Evolutionary conservation across 345 rosid species (phyloP).

Genomic region (Syzygium aqueum): DNA sequence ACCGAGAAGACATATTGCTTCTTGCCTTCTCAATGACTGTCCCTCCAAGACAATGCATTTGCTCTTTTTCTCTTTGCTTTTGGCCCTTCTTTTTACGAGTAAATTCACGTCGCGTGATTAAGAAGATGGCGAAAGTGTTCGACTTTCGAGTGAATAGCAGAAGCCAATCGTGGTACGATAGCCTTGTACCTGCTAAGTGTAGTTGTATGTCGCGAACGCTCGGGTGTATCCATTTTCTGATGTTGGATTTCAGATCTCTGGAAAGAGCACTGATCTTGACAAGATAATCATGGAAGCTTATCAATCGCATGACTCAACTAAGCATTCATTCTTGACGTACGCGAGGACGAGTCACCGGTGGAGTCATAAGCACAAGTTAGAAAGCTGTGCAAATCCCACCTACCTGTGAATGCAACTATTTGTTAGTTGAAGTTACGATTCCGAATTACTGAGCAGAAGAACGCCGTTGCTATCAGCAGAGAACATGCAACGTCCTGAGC

Average conservation of each 20-base stretch:
- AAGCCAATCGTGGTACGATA: background rate
- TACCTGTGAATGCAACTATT: background rate
- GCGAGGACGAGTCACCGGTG: background rate
- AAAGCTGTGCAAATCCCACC: background rate
- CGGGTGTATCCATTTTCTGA: background rate
- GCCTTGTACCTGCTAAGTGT: background rate
- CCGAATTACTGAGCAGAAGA: background rate
- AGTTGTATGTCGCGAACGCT: background rate
- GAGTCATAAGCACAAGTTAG: rapidly evolving
- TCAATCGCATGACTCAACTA: background rate
- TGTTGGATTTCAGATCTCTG: rapidly evolving
- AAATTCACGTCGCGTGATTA: background rate
- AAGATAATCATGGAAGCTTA: background rate
- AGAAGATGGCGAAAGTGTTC: background rate
- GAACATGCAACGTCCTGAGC: background rate
- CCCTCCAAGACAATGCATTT: background rate
- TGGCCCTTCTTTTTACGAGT: background rate
- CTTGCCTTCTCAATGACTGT: background rate
- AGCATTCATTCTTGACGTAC: background rate
- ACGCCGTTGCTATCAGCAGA: background rate
- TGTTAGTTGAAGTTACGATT: background rate
- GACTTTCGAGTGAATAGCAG: background rate
- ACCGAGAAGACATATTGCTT: background rate
- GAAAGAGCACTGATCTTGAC: rapidly evolving
- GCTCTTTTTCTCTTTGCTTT: background rate